Conservation (phyloP, 306 rosid genomes). For the Coriaria nepalensis region DNA sequence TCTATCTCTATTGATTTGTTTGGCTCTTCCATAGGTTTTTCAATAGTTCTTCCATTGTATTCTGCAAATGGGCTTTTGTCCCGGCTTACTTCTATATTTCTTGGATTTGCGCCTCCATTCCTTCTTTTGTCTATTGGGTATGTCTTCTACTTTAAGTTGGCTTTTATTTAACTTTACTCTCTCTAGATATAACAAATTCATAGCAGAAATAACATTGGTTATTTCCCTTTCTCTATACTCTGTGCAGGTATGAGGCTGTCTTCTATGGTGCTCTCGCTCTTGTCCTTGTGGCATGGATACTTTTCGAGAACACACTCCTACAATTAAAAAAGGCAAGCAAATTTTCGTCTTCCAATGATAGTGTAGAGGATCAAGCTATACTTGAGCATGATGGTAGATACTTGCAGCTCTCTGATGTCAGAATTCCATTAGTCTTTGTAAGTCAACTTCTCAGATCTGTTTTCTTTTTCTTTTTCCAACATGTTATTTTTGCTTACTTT, state of each 20-base stretch:
- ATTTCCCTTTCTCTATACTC: constrained; percentile 7
- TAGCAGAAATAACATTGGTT: background rate
- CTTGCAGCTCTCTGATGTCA: constrained; percentile 66
- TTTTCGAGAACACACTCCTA: constrained; percentile 68
- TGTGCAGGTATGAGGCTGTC: constrained; percentile 76
- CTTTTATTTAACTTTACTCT: constrained; percentile 1
- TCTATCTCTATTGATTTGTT: background rate
- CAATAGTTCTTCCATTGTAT: constrained; percentile 68
- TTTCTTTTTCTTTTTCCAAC: no score
- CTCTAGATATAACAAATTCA: background rate
- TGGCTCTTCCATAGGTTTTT: constrained; percentile 34
- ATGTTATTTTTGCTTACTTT: no score
- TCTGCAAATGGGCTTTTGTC: constrained; percentile 66
- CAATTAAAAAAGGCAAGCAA: constrained; percentile 33
- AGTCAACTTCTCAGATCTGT: constrained; percentile 16
- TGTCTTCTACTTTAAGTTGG: constrained; percentile 11
- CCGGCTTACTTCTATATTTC: constrained; percentile 71
- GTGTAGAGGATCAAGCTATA: constrained; percentile 21
- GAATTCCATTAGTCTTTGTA: constrained; percentile 69
- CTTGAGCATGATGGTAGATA: constrained; percentile 42
- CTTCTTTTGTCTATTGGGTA: constrained; percentile 94
- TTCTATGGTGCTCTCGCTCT: constrained; percentile 73
- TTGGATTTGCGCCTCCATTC: constrained; percentile 84
- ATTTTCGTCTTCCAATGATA: constrained; percentile 26
- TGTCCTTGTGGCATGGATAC: constrained; percentile 82